A percentile compares a stretch with the other conserved stretches of the same genome.
phyloP scores from a whole-genome alignment of 495 filamentous ascomycete genomes.

The Aspergillus baeticus region DNA sequence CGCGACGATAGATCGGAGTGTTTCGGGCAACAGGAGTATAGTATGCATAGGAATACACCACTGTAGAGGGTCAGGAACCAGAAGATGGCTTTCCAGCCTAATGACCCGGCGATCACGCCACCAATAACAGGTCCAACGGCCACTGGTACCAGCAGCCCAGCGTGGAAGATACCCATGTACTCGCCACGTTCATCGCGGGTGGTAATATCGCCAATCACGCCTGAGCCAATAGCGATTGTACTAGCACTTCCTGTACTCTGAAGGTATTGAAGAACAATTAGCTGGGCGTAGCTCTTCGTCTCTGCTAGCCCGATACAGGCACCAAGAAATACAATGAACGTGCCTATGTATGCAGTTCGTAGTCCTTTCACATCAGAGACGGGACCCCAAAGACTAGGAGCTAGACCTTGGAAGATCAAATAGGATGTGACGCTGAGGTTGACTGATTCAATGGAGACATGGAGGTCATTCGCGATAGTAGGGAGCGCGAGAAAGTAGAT shows the following conservation, averaged over 20 bases:
- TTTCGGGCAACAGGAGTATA: conserved; percentile 54
- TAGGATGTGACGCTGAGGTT: conserved; percentile 54
- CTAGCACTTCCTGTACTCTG: conserved; percentile 52
- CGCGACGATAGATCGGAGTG: conserved; percentile 49
- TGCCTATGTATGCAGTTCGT: conserved; percentile 43
- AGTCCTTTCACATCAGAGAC: conserved; percentile 50
- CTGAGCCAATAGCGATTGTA: conserved; percentile 55
- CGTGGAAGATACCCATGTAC: conserved; percentile 55
- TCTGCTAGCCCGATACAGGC: conserved; percentile 49
- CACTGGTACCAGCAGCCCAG: conserved; percentile 44
- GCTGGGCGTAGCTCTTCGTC: conserved; percentile 42
- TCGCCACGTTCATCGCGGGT: conserved; percentile 51
- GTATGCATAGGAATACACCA: conserved; percentile 40
- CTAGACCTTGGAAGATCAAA: conserved; percentile 50
- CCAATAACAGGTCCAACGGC: conserved; percentile 56
- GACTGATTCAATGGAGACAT: conserved; percentile 42
- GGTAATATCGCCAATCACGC: conserved; percentile 57
- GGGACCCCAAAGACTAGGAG: conserved; percentile 51
- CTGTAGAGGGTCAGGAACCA: conserved; percentile 54
- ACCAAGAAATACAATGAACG: conserved; percentile 46
- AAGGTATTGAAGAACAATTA: conserved; percentile 47
- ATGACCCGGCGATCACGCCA: conserved; percentile 46
- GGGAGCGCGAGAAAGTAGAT: conserved; percentile 53
- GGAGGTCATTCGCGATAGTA: conserved; percentile 42
- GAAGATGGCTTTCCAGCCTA: conserved; percentile 59